phyloP scores from a whole-genome alignment of 441 rosid genomes.

The Populus trichocarpa region DNA sequence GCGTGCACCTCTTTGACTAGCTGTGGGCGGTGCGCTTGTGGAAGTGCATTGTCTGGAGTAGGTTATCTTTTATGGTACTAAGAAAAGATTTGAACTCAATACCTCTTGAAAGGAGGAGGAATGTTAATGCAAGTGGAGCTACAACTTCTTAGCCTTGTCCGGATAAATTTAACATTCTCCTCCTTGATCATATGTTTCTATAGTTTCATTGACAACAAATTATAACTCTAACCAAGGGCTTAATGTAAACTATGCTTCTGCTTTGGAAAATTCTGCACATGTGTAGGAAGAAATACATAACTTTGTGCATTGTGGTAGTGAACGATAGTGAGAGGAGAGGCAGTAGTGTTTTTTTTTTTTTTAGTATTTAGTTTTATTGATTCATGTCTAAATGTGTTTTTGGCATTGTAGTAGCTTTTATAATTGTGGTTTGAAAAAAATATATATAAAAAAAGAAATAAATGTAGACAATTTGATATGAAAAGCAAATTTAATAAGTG shows the following conservation, averaged over 20 bases:
- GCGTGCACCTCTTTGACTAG: too few species aligned
- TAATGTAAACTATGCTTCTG: neutral
- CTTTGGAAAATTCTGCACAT: neutral
- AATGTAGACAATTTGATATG: too few species aligned
- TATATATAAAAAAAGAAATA: too few species aligned
- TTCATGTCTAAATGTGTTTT: neutral
- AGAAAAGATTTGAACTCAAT: neutral
- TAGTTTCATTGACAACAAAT: neutral
- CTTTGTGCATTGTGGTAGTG: neutral
- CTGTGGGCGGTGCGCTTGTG: too few species aligned
- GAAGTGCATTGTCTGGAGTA: neutral
- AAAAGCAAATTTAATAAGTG: too few species aligned
- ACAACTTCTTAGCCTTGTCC: neutral
- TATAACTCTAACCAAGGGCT: neutral
- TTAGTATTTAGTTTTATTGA: neutral
- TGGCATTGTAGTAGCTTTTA: too few species aligned
- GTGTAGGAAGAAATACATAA: neutral
- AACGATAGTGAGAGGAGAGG: neutral
- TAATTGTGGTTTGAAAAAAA: too few species aligned
- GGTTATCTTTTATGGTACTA: neutral
- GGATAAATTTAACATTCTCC: neutral
- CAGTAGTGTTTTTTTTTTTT: neutral
- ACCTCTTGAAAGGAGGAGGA: neutral
- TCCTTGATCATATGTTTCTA: neutral
- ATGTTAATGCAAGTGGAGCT: neutral